A percentile compares a stretch with the other conserved stretches of the same genome.
Conservation (phyloP, 371 early-diverging fungal species). For the Mortierella sp. region DNA sequence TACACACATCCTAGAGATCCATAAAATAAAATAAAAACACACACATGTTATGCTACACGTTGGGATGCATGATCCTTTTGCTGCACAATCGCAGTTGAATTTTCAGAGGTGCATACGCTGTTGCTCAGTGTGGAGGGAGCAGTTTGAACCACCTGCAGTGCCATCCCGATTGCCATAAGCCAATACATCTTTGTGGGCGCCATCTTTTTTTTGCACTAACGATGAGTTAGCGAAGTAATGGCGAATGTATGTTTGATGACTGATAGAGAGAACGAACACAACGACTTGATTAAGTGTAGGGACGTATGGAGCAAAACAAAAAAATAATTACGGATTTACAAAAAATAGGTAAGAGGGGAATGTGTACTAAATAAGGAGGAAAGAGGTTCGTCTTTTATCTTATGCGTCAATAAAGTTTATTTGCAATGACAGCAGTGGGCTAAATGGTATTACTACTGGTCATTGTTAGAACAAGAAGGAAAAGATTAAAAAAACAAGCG, state of each 20-base stretch:
- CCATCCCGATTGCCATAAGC: slow-evolving; percentile 24
- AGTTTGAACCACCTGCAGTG: slow-evolving; percentile 20
- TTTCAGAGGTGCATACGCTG: background rate
- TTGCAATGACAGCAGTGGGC: background rate
- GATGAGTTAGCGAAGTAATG: background rate
- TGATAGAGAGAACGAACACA: background rate
- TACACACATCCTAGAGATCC: slow-evolving; percentile 60
- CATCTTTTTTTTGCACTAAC: slow-evolving; percentile 13
- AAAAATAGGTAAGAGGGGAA: background rate
- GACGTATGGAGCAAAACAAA: background rate
- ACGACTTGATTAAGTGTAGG: background rate
- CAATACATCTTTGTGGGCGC: slow-evolving; percentile 14
- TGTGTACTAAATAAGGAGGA: background rate
- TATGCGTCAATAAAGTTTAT: background rate
- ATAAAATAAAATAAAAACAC: background rate
- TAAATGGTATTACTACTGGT: background rate
- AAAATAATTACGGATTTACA: background rate
- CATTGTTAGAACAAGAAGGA: slow-evolving; percentile 3
- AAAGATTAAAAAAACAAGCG: background rate
- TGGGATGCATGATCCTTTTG: too few relatives aligned
- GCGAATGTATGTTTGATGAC: background rate
- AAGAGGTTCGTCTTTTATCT: background rate
- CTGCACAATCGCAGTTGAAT: too few relatives aligned
- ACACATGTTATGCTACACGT: background rate
- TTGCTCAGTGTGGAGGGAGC: slow-evolving; percentile 16